A percentile compares a stretch with the other conserved stretches of the same genome.
phyloP scores from a whole-genome alignment of 2,329 filamentous ascomycete genomes.

The Diplocarpon rosae region DNA sequence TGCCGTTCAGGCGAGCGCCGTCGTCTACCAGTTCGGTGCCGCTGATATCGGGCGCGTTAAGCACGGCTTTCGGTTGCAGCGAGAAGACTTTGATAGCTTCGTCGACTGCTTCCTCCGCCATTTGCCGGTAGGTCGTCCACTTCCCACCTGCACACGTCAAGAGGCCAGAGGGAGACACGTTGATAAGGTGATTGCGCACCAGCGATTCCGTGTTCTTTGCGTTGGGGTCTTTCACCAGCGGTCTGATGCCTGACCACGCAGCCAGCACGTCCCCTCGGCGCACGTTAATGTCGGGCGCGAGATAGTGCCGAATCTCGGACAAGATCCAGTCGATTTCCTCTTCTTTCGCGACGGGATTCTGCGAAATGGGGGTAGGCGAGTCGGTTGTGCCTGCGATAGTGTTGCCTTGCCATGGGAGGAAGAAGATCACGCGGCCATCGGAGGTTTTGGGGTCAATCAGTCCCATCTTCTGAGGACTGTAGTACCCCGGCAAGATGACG shows the following conservation, averaged over 20 bases:
- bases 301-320: constrained; percentile 69
- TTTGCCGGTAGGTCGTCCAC: constrained; percentile 88
- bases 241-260: constrained; percentile 81
- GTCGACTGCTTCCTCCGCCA: constrained; percentile 84
- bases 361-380: constrained; percentile 59
- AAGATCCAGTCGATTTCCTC: constrained; percentile 84
- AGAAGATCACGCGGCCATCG: constrained; percentile 85
- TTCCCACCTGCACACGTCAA: constrained; percentile 82
- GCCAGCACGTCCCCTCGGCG: constrained; percentile 79
- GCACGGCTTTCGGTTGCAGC: constrained; percentile 45
- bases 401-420: constrained; percentile 87
- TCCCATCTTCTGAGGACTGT: constrained; percentile 76
- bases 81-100: constrained; percentile 61
- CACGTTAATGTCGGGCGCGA: constrained; percentile 75
- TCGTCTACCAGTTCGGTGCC: constrained; percentile 62
- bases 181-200: constrained; percentile 76
- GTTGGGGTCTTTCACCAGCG: constrained; percentile 76
- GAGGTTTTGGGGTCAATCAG: constrained; percentile 79
- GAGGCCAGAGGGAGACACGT: constrained; percentile 67
- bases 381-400: constrained; percentile 86
- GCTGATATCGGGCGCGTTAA: constrained; percentile 54
- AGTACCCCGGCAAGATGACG: constrained; percentile 78
- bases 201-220: constrained; percentile 78
- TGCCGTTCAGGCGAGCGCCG: constrained; percentile 57
- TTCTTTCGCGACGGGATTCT: constrained; percentile 68